Conservation (phyloP, 2,329 filamentous ascomycete genomes). For the Aspergillus aculeatinus region DNA sequence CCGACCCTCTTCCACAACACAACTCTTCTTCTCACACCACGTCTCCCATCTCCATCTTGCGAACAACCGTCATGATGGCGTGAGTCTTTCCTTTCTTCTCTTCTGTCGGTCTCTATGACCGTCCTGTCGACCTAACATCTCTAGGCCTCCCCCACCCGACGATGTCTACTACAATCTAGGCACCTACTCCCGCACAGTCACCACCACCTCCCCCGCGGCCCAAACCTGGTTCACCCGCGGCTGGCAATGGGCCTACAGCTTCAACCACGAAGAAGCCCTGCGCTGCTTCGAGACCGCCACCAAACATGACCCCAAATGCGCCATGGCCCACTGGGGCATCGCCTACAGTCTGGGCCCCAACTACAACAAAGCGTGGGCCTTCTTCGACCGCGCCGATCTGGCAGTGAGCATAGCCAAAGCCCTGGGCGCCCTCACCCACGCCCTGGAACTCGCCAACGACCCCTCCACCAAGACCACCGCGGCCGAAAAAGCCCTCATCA, state of each 20-base stretch:
- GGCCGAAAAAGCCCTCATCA: constrained; percentile 7
- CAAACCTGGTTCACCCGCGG: constrained; percentile 43
- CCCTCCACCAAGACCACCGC: neutral
- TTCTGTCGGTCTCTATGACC: too few relatives aligned
- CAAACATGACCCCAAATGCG: constrained; percentile 28
- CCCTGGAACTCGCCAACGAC: neutral
- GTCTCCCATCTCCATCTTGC: too few relatives aligned
- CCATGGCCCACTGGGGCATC: constrained; percentile 38
- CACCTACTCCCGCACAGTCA: constrained; percentile 36
- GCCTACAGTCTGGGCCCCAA: constrained; percentile 70
- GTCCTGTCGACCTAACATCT: neutral
- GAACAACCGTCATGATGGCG: neutral
- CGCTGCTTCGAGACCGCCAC: constrained; percentile 32
- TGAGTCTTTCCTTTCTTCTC: neutral
- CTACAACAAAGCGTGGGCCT: constrained; percentile 73
- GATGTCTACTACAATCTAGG: constrained; percentile 32
- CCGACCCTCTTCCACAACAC: too few relatives aligned
- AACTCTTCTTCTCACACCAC: too few relatives aligned
- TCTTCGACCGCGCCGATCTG: constrained; percentile 63
- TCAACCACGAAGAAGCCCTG: constrained; percentile 36
- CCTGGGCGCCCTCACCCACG: constrained; percentile 36
- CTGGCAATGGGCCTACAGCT: constrained; percentile 39
- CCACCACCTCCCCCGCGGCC: constrained; percentile 30
- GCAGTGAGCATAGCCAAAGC: constrained; percentile 47
- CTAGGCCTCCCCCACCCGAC: neutral